phyloP scores from a whole-genome alignment of 2,329 filamentous ascomycete genomes.

The Neospermospora avenae region DNA sequence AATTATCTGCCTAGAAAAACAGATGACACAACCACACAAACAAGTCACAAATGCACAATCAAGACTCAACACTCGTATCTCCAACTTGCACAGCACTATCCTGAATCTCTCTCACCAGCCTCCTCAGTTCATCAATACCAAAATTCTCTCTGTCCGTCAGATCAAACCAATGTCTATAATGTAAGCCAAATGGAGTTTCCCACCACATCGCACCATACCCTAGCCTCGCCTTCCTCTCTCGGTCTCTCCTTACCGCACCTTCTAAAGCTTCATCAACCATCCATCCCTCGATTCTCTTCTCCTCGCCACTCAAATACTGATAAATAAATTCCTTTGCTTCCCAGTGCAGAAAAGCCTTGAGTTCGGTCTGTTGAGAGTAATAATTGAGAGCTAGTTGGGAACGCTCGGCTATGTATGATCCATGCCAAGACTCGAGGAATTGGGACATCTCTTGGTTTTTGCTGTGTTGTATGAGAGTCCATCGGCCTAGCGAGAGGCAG shows the following conservation, averaged over 20 bases:
- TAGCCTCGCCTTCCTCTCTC: neutral
- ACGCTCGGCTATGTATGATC: neutral
- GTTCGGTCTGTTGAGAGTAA: neutral
- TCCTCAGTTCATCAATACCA: neutral
- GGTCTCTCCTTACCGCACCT: neutral
- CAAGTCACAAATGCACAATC: neutral
- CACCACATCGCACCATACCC: neutral
- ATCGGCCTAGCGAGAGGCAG: neutral
- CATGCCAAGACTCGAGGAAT: neutral
- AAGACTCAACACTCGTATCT: neutral
- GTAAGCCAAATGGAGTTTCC: neutral
- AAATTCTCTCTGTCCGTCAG: neutral
- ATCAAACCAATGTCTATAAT: neutral
- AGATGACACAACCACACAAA: neutral
- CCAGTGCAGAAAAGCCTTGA: neutral
- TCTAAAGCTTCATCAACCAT: neutral
- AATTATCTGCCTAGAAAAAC: no score
- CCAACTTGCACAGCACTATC: neutral
- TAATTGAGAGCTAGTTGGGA: neutral
- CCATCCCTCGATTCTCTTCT: neutral
- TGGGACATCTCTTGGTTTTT: neutral
- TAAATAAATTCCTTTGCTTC: neutral
- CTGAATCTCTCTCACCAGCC: neutral
- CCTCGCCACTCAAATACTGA: neutral
- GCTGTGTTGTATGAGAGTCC: neutral